Evolutionary conservation across 139 green algal species (phyloP).

Genomic region (Chlamydomonas schloesseri): DNA sequence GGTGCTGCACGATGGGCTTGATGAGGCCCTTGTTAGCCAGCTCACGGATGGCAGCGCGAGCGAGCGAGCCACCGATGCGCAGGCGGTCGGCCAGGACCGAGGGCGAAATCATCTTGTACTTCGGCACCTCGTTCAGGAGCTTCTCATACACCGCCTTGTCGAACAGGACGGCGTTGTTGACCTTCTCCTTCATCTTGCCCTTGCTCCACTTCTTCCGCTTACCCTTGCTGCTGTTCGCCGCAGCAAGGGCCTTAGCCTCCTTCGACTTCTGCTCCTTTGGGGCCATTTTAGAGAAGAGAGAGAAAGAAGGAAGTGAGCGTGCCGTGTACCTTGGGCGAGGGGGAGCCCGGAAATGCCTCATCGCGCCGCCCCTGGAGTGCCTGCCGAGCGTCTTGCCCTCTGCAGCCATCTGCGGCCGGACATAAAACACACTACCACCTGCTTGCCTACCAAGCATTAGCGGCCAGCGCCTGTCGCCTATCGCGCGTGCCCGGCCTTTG

Average conservation of each 20-base stretch:
- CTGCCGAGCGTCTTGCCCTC: no score
- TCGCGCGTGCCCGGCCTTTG: no score
- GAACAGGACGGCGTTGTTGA: constrained; percentile 99
- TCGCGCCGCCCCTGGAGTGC: no score
- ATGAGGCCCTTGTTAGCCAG: constrained; percentile 91
- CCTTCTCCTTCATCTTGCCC: constrained; percentile 98
- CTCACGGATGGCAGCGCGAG: constrained; percentile 91
- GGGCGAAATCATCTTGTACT: constrained; percentile 99
- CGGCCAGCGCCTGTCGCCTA: no score
- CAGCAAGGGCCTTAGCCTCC: constrained; percentile 93
- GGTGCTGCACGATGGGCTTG: constrained; percentile 85
- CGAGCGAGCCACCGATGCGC: constrained; percentile 90
- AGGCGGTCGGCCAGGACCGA: constrained; percentile 78
- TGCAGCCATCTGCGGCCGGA: no score
- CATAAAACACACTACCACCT: no score
- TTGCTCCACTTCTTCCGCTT: constrained; percentile 96
- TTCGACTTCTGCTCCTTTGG: constrained; percentile 70
- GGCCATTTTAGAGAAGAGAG: constrained; percentile 47
- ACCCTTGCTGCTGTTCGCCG: constrained; percentile 90
- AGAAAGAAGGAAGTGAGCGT: neutral
- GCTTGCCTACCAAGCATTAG: no score
- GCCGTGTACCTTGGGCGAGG: no score
- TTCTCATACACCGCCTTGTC: constrained; percentile 98
- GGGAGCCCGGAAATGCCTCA: no score
- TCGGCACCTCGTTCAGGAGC: constrained; percentile 96